phyloP scores from a whole-genome alignment of 805 yeast genomes.

The Yarrowia sp. region DNA sequence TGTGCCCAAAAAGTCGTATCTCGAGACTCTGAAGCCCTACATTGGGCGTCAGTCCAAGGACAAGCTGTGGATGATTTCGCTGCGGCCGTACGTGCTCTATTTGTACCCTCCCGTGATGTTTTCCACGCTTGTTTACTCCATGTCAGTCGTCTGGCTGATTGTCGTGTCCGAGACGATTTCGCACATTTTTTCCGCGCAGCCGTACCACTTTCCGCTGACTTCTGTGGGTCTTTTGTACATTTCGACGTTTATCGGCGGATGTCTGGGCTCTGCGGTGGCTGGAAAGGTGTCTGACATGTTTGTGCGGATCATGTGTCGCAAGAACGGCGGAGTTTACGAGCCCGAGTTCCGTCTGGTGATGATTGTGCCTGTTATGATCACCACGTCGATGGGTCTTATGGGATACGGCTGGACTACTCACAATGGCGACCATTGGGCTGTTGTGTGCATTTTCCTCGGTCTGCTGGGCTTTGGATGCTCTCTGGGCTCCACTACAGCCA shows the following conservation, averaged over 20 bases:
- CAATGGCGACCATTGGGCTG: constrained; percentile 51
- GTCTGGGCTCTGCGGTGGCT: constrained; percentile 54
- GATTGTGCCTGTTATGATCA: constrained; percentile 50
- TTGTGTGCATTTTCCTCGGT: constrained; percentile 56
- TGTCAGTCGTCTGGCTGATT: constrained; percentile 64
- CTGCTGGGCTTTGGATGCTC: constrained; percentile 59
- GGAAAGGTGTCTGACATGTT: constrained; percentile 52
- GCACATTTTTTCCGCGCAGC: constrained; percentile 46
- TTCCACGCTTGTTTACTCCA: constrained; percentile 51
- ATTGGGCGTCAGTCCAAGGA: constrained; percentile 53
- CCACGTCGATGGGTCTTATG: constrained; percentile 51
- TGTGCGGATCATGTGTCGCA: constrained; percentile 46
- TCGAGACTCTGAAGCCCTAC: constrained; percentile 43
- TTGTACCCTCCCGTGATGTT: constrained; percentile 52
- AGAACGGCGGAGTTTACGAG: constrained; percentile 56
- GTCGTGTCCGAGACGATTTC: constrained; percentile 58
- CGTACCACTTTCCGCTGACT: constrained; percentile 48
- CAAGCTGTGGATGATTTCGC: constrained; percentile 54
- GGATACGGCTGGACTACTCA: constrained; percentile 63
- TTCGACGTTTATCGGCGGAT: constrained; percentile 57
- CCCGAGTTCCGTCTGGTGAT: constrained; percentile 60
- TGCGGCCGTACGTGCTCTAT: constrained; percentile 53
- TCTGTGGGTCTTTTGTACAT: constrained; percentile 55
- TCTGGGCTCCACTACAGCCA: constrained; percentile 59
- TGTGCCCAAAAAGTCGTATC: constrained; percentile 34